These are phyloP conservation scores for Globisporangium nodosum DNA, from an alignment of 352 stramenopile genomes.

Conservation along the genomic window DNA sequence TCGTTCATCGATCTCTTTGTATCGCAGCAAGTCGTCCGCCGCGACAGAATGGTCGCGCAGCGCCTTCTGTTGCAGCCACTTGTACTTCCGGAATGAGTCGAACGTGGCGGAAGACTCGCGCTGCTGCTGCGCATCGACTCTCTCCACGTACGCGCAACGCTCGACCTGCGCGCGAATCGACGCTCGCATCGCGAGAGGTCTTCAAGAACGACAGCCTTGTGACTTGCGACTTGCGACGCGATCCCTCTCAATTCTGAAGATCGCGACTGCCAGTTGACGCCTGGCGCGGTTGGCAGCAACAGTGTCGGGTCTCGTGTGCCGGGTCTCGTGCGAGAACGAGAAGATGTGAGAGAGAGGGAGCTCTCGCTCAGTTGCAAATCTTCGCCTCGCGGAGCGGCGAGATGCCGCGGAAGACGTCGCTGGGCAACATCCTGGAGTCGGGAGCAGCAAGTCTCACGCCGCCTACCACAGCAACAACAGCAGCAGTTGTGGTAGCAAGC, in stretches of 20 bases:
- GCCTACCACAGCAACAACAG: background rate
- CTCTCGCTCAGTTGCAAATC: background rate
- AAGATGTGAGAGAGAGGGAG: background rate
- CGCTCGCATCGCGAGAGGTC: background rate
- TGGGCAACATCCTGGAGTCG: constrained; percentile 29
- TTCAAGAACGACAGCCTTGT: background rate
- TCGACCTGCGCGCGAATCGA: constrained; percentile 30
- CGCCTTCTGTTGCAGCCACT: constrained; percentile 35
- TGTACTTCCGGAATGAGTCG: constrained; percentile 43
- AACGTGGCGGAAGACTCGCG: constrained; percentile 8
- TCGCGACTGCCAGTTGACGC: background rate
- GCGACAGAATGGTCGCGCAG: background rate
- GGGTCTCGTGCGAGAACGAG: constrained; percentile 1
- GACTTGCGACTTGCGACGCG: background rate
- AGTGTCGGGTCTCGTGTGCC: background rate
- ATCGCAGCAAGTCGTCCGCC: background rate
- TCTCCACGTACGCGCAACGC: constrained; percentile 40
- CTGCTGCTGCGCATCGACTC: constrained; percentile 15
- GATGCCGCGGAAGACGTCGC: constrained; percentile 26
- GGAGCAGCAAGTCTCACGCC: background rate
- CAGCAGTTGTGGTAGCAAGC: too few species aligned
- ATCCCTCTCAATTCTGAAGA: background rate
- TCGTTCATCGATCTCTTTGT: background rate
- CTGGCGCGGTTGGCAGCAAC: background rate
- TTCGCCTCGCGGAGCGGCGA: constrained; percentile 10